Evolutionary conservation across 2,329 filamentous ascomycete species (phyloP).

Genomic region (Thelonectria olida): DNA sequence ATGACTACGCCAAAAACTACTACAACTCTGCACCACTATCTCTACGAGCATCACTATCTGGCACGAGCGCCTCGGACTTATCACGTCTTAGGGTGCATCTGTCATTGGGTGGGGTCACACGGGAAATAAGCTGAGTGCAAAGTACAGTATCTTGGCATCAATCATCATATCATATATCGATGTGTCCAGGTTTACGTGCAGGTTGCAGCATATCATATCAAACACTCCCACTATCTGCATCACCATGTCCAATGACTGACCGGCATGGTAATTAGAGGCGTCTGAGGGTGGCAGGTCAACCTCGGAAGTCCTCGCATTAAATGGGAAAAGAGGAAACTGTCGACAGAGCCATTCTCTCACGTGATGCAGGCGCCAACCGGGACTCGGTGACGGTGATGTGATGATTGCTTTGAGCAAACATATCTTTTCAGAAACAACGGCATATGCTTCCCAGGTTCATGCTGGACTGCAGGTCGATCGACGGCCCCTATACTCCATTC

Average conservation of each 20-base stretch:
- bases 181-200: conserved; percentile 7
- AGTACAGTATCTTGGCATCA: neutral
- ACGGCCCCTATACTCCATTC: neutral
- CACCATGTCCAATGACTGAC: too few species aligned
- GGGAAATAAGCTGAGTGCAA: conserved; percentile 4
- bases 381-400: neutral
- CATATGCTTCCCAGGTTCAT: neutral
- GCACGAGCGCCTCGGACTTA: conserved; percentile 23
- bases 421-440: neutral
- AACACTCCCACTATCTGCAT: neutral
- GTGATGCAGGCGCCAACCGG: conserved; percentile 1
- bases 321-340: neutral
- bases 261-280: conserved; percentile 2
- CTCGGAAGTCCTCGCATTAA: neutral
- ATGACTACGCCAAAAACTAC: neutral
- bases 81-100: conserved; percentile 16
- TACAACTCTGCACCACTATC: neutral
- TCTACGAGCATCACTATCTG: conserved; percentile 16
- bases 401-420: neutral
- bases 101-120: conserved; percentile 22
- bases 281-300: neutral
- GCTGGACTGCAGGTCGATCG: neutral
- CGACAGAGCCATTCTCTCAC: neutral
- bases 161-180: neutral
- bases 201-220: too few species aligned